Base-by-base conservation (phyloP, 495 filamentous ascomycete genomes). In the Chaetomium fimeti region DNA sequence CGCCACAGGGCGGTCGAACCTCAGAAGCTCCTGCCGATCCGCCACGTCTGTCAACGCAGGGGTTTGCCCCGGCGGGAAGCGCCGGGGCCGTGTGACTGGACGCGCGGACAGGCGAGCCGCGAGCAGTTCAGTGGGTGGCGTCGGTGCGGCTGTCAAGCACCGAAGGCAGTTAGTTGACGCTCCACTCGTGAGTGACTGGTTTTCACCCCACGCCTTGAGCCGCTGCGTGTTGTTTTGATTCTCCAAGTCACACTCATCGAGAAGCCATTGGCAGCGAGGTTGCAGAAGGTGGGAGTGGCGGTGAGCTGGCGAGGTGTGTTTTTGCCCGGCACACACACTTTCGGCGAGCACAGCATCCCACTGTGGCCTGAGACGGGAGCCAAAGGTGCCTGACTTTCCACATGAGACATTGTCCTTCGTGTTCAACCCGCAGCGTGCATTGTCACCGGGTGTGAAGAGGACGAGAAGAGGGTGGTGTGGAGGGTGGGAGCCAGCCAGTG, bases 21-120 rank as follows among this genome's bases (percentile, higher is more conserved):
- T n/a, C 27, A 8, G 51, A 27, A 54, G 6, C 9, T 54, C 51
- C 51, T 54, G 51, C 32, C 28, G 51, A 54, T 54, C 51, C 32
- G 32, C 32, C 32, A 36, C 32, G 32, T 36, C 32, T 54, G 51
- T 28, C 25, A 18, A 54, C 27, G 2, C 27, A 54, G 7, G 51
- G 28, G 16, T 54, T 32, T n/a, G 51, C 51, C 27, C 18, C 20
- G 27, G 27, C 25, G 51, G 51, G 51, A 54, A 15, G 25, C 49
- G 49, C 49, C 49, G 49, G 16, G 11, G 49, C 16, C 16, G 24
- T 52, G 49, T 12, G 24, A 52, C 13, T 3, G 27, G 49, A 52
- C 49, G 49, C 22, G 24, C 25, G 49, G 25, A 29, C 11, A 29
- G 49, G 11, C 24, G 43, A 47, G 32, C n/a, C n/a, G n/a, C n/a